Percentiles rank a stretch among this genome's conserved stretches.
phyloP scores from a whole-genome alignment of 805 yeast species.

The Suhomyces kilbournensis region DNA sequence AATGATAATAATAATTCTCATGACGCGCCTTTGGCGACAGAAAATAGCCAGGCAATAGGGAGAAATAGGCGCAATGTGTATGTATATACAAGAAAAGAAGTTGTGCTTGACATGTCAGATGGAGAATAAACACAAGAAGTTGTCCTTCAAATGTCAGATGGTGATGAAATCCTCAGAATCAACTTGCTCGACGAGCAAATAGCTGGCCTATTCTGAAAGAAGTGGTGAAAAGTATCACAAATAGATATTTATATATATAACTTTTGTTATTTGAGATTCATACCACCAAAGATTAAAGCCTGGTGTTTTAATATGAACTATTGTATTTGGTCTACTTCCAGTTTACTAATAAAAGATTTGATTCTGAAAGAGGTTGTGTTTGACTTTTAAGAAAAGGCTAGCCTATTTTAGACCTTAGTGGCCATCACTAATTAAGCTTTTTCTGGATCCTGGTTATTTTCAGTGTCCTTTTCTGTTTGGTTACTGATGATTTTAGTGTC shows the following conservation, averaged over 20 bases:
- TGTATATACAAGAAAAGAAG: slow-evolving; percentile 38
- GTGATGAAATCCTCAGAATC: slow-evolving; percentile 8
- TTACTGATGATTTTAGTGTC: neutral
- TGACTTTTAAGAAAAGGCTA: too few relatives aligned
- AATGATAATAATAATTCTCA: neutral
- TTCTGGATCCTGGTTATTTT: too few relatives aligned
- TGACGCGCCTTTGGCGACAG: neutral
- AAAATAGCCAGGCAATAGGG: neutral
- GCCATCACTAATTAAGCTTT: neutral
- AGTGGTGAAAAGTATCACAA: too few relatives aligned
- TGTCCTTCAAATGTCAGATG: slow-evolving; percentile 24
- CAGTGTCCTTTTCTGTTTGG: too few relatives aligned
- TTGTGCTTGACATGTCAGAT: slow-evolving; percentile 26
- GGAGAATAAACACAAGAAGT: slow-evolving; percentile 26
- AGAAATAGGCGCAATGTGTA: slow-evolving; percentile 30
- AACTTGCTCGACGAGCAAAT: neutral
- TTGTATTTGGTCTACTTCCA: too few relatives aligned
- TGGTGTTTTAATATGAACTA: too few relatives aligned
- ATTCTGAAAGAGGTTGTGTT: too few relatives aligned
- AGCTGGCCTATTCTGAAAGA: neutral
- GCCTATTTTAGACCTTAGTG: neutral
- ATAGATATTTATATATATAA: too few relatives aligned
- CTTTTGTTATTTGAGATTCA: too few relatives aligned
- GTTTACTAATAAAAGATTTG: too few relatives aligned
- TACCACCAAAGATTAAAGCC: too few relatives aligned